A percentile compares a stretch with the other conserved stretches of the same genome.
phyloP scores from a whole-genome alignment of 805 yeast species.

The Ogataea thermomethanolica region DNA sequence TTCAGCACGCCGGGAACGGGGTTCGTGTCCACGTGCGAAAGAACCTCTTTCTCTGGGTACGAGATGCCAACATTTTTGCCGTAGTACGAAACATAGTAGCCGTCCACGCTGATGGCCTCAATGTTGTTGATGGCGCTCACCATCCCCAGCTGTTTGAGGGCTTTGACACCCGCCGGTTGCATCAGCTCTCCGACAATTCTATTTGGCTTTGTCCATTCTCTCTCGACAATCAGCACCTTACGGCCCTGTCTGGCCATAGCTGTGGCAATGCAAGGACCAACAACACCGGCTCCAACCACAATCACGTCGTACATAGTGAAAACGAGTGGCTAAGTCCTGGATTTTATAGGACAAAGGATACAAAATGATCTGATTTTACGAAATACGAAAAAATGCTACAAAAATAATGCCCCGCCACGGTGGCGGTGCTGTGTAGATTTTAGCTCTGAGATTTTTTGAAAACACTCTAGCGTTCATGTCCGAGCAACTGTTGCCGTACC shows the following conservation, averaged over 20 bases:
- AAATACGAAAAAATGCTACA: conserved; percentile 3
- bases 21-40: conserved; percentile 41
- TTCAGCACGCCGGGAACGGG: conserved; percentile 52
- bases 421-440: conserved; percentile 1
- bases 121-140: conserved; percentile 67
- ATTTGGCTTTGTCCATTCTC: conserved; percentile 91
- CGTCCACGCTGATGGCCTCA: conserved; percentile 72
- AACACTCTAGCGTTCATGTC: conserved; percentile 8
- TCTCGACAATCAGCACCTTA: conserved; percentile 71
- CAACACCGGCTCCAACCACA: conserved; percentile 97
- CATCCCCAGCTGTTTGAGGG: conserved; percentile 81
- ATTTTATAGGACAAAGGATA: not conserved
- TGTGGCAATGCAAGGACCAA: conserved; percentile 91
- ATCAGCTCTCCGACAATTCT: conserved; percentile 95
- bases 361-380: conserved; percentile 17
- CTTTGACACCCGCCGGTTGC: conserved; percentile 95
- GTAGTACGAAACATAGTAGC: conserved; percentile 74
- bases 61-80: conserved; percentile 56
- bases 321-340: not conserved
- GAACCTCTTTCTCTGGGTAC: conserved; percentile 63
- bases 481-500: conserved; percentile 17
- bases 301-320: conserved; percentile 62
- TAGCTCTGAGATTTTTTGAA: not conserved
- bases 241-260: conserved; percentile 89
- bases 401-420: not conserved